These are phyloP conservation scores for Diaporthe vaccinii DNA, from an alignment of 2,329 filamentous ascomycete genomes.

Conservation along the genomic window DNA sequence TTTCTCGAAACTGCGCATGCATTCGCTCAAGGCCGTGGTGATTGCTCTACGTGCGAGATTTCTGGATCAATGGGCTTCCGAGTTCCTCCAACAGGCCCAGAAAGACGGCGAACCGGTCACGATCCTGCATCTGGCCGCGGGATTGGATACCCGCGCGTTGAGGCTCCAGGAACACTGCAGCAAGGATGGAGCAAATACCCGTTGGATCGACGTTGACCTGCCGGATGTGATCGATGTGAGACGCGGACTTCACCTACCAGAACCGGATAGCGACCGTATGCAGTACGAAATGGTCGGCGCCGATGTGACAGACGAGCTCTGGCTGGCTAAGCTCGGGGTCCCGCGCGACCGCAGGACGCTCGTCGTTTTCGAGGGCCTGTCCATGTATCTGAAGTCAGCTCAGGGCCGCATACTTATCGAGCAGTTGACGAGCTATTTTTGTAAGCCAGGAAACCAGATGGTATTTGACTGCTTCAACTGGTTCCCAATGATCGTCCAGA, in stretches of 20 bases:
- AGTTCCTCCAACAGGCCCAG: constrained; percentile 28
- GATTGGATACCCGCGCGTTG: constrained; percentile 40
- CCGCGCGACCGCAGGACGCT: constrained; percentile 28
- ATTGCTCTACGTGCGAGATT: constrained; percentile 32
- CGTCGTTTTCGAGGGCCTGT: constrained; percentile 40
- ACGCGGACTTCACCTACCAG: constrained; percentile 12
- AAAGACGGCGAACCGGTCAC: constrained; percentile 30
- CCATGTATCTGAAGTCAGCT: constrained; percentile 38
- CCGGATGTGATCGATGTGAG: constrained; percentile 40
- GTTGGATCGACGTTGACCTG: constrained; percentile 39
- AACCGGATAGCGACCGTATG: constrained; percentile 8
- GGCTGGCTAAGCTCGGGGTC: constrained; percentile 31
- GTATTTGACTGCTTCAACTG: constrained; percentile 38
- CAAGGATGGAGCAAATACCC: not conserved
- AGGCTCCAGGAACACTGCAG: constrained; percentile 25
- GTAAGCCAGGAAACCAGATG: constrained; percentile 32
- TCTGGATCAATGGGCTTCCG: constrained; percentile 34
- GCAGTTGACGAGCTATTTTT: constrained; percentile 33
- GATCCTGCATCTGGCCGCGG: constrained; percentile 40
- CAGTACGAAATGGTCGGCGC: constrained; percentile 30
- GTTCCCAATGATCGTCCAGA: constrained; percentile 13
- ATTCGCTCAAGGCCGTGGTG: not conserved
- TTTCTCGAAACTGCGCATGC: constrained; percentile 25
- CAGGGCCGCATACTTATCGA: constrained; percentile 31
- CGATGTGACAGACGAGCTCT: constrained; percentile 38